phyloP scores from a whole-genome alignment of 495 filamentous ascomycete species.

The Cairneyella variabilis region DNA sequence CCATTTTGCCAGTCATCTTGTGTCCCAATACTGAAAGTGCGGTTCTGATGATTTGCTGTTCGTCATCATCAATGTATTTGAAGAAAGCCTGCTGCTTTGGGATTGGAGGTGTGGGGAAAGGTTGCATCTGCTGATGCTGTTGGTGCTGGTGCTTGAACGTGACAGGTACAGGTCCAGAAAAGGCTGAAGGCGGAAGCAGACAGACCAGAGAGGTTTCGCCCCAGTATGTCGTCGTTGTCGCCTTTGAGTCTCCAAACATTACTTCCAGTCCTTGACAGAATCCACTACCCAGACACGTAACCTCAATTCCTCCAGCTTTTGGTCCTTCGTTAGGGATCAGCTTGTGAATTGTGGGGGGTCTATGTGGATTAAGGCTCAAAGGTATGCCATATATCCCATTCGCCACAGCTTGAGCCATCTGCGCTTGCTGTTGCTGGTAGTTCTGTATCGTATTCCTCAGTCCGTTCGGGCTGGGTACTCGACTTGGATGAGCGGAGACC shows the following conservation, averaged over 20 bases:
- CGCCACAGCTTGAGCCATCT: slow-evolving; percentile 35
- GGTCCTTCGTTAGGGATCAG: slow-evolving; percentile 80
- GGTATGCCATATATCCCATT: slow-evolving; percentile 35
- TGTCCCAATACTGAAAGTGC: slow-evolving; percentile 54
- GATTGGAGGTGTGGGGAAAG: slow-evolving; percentile 41
- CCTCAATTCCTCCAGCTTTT: slow-evolving; percentile 76
- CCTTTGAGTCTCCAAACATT: slow-evolving; percentile 75
- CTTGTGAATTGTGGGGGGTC: slow-evolving; percentile 63
- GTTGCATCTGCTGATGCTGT: slow-evolving; percentile 39
- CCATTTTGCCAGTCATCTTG: slow-evolving; percentile 50
- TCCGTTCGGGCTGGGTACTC: slow-evolving; percentile 44
- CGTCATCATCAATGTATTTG: slow-evolving; percentile 75
- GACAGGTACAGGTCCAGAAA: slow-evolving; percentile 69
- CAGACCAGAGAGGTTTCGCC: slow-evolving; percentile 80
- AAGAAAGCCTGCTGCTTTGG: slow-evolving; percentile 56
- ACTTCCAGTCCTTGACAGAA: slow-evolving; percentile 81
- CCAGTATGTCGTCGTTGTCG: slow-evolving; percentile 80
- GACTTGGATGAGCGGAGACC: slow-evolving; percentile 55
- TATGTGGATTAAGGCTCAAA: slow-evolving; percentile 28
- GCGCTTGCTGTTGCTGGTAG: slow-evolving; percentile 35
- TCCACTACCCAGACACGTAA: slow-evolving; percentile 73
- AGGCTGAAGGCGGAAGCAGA: slow-evolving; percentile 68
- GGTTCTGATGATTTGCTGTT: slow-evolving; percentile 63
- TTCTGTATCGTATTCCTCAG: slow-evolving; percentile 40
- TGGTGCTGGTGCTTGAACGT: slow-evolving; percentile 62